phyloP scores from a whole-genome alignment of 202 grass and related monocot genomes.

The Tripidium arundinaceum region DNA sequence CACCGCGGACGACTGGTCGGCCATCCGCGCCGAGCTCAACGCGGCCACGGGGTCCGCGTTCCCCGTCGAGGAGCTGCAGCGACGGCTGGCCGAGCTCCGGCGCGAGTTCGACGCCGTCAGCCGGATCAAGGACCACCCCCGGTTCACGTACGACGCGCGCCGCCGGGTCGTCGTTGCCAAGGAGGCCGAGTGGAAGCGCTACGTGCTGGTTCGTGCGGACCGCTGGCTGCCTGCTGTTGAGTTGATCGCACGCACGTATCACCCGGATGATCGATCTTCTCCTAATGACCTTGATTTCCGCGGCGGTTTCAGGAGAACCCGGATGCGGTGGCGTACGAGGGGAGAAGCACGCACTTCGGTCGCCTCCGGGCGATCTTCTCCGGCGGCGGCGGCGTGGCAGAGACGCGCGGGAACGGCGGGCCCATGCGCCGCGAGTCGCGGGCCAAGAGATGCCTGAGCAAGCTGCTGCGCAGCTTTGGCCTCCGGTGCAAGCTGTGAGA shows the following conservation, averaged over 20 bases:
- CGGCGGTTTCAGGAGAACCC: constrained; percentile 28
- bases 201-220: constrained; percentile 8
- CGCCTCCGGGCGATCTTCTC: constrained; percentile 25
- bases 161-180: constrained; percentile 35
- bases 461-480: constrained; percentile 35
- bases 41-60: constrained; percentile 29
- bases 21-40: constrained; percentile 35
- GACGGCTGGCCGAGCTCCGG: constrained; percentile 25
- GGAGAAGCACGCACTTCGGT: constrained; percentile 4
- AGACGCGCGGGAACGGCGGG: not conserved
- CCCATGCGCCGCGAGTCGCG: not conserved
- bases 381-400: not conserved
- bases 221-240: not conserved
- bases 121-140: constrained; percentile 25
- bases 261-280: not conserved
- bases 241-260: not conserved
- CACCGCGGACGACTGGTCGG: constrained; percentile 25
- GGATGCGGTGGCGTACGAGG: constrained; percentile 20
- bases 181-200: constrained; percentile 31
- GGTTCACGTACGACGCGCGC: constrained; percentile 31
- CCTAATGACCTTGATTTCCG: too few species aligned
- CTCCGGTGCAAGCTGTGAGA: not conserved
- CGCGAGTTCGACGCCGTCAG: constrained; percentile 28
- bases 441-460: constrained; percentile 24
- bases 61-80: constrained; percentile 34